Evolutionary conservation across 768 basidiomycete genomes (phyloP), one percentile per base, ranked within the genome.

Genomic region (Dioszegia hungarica): DNA sequence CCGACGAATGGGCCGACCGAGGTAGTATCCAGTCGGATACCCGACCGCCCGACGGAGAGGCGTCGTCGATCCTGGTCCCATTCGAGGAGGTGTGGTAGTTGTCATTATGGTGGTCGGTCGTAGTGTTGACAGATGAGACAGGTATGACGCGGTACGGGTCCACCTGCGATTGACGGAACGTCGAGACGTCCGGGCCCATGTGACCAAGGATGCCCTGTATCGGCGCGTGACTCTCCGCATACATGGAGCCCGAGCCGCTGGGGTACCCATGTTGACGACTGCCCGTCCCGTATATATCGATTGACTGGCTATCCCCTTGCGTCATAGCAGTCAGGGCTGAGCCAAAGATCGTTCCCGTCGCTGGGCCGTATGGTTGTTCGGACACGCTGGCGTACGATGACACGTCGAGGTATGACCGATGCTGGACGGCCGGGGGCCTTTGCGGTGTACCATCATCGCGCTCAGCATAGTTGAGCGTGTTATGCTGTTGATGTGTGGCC

Each of bases 271-370:
- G n/a, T 24, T 17, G 22, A 20, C 4, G 45, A 22, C n/a, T n/a
- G 6, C 45, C 45, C 6, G 29, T 47, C 4, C 45, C 34, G 25
- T n/a, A 38, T 9, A 38, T 39, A 10, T 39, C 49, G 3, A 11
- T 8, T 20, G 20, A 5, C n/a, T 22, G 49, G 6, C 22, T 22
- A 15, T 29, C 5, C 6, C 38, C 49, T 3, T 51, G 49, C 14
- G 20, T 38, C 49, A 51, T 38, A 6, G 49, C 49, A 24, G 49
- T 38, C 5, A 51, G 36, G 15, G 49, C 49, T 5, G 49, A 51
- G 2, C 49, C 49, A 38, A 51, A 51, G 34, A 51, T 51, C 2
- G 49, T 38, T 5, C 49, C 49, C 5, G 34, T 38, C 5, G 49
- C 49, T 12, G 49, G 49, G 3, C 49, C 49, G 27, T 51, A 51